Conservation (phyloP, 179 eudicot genomes). For the Beta lomatogona region DNA sequence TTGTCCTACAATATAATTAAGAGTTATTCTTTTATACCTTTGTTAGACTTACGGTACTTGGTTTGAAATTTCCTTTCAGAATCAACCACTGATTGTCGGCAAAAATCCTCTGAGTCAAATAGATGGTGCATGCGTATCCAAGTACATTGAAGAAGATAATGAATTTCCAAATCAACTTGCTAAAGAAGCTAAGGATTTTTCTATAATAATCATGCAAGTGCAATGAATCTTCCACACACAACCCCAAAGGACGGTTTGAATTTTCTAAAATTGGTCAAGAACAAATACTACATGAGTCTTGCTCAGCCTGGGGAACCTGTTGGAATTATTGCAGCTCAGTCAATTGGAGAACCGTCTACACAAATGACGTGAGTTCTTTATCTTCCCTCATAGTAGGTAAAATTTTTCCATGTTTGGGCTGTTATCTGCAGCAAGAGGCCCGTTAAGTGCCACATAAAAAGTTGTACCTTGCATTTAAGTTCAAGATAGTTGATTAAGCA, state of each 20-base stretch:
- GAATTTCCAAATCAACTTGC: slow-evolving; percentile 65
- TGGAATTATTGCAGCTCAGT: slow-evolving; percentile 97
- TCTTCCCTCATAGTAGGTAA: background rate
- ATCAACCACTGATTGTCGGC: slow-evolving; percentile 54
- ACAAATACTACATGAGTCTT: slow-evolving; percentile 79
- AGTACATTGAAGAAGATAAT: slow-evolving; percentile 52
- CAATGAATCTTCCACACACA: slow-evolving; percentile 26
- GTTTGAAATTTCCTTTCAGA: slow-evolving; percentile 43
- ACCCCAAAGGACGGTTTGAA: slow-evolving; percentile 39
- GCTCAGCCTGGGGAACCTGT: slow-evolving; percentile 98
- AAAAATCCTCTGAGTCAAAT: slow-evolving; percentile 52
- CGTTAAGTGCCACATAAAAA: background rate
- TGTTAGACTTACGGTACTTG: slow-evolving; percentile 2
- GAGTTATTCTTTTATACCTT: background rate
- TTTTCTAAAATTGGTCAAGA: slow-evolving; percentile 62
- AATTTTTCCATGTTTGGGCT: background rate
- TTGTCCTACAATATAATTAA: background rate
- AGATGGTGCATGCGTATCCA: slow-evolving; percentile 40
- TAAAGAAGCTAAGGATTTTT: slow-evolving; percentile 54
- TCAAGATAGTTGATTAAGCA: background rate
- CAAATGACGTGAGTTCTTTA: slow-evolving; percentile 89
- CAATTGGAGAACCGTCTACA: slow-evolving; percentile 97
- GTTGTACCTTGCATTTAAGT: background rate
- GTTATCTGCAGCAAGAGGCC: background rate
- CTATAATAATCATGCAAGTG: slow-evolving; percentile 23